Evolutionary conservation across 2,329 filamentous ascomycete genomes (phyloP).

Genomic region (Coniochaeta prunicola): DNA sequence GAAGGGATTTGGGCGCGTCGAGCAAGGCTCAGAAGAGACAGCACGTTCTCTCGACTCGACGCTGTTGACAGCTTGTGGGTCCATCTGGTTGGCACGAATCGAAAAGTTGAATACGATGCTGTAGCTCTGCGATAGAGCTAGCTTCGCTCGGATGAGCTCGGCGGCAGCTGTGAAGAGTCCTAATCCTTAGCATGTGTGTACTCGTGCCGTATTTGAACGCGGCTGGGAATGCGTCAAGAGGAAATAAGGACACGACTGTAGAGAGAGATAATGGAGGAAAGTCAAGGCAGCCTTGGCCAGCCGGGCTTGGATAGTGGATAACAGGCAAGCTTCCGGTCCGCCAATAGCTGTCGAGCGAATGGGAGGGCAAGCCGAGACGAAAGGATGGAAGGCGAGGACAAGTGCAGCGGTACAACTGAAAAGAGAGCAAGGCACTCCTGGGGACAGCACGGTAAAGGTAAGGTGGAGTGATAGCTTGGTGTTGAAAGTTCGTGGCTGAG

Average conservation of each 20-base stretch:
- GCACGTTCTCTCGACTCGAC: constrained; percentile 50
- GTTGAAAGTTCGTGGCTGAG: background rate
- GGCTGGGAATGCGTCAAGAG: background rate
- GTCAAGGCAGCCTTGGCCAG: background rate
- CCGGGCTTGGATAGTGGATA: background rate
- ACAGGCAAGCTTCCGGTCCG: background rate
- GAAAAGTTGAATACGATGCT: constrained; percentile 29
- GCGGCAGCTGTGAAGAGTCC: constrained; percentile 36
- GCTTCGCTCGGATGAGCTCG: constrained; percentile 46
- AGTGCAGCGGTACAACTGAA: background rate
- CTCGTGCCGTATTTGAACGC: constrained; percentile 1
- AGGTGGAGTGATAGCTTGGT: background rate
- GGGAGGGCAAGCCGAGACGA: background rate
- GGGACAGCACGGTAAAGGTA: background rate
- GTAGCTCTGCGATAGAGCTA: constrained; percentile 40
- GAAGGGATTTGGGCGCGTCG: constrained; percentile 58
- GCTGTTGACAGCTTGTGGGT: constrained; percentile 37
- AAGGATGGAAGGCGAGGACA: background rate
- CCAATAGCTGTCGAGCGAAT: background rate
- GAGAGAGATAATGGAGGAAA: background rate
- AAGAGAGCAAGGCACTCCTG: background rate
- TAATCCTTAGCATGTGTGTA: constrained; percentile 45
- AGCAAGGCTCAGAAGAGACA: constrained; percentile 55
- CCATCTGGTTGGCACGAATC: constrained; percentile 42
- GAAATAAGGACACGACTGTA: too few species aligned